Conservation (phyloP, 2,329 filamentous ascomycete species). For the Zymoseptoria brevis region DNA sequence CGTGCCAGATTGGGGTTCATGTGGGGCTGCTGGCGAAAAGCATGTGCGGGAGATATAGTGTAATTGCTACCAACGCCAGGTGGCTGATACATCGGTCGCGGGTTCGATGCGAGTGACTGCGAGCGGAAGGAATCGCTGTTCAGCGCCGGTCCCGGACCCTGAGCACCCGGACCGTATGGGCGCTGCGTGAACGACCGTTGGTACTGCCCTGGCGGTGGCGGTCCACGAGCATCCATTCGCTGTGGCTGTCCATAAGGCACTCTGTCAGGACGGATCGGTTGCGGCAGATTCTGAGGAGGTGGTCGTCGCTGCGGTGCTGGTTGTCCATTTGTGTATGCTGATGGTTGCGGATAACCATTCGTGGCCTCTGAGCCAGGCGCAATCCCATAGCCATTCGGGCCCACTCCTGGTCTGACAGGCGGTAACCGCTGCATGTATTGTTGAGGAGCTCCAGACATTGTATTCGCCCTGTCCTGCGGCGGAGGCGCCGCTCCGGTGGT, state of each 20-base stretch:
- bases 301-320: constrained; percentile 36
- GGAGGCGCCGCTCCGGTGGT: constrained; percentile 62
- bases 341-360: constrained; percentile 28
- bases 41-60: constrained; percentile 58
- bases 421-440: constrained; percentile 55
- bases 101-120: constrained; percentile 76
- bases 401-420: constrained; percentile 44
- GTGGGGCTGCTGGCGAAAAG: constrained; percentile 72
- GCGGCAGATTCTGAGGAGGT: constrained; percentile 48
- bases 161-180: constrained; percentile 18
- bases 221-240: constrained; percentile 56
- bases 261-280: constrained; percentile 55
- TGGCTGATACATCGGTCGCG: constrained; percentile 64
- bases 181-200: constrained; percentile 30
- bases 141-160: constrained; percentile 49
- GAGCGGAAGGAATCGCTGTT: constrained; percentile 83
- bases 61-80: constrained; percentile 52
- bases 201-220: constrained; percentile 40
- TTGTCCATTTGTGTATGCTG: constrained; percentile 23
- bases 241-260: constrained; percentile 66
- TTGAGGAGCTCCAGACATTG: constrained; percentile 42
- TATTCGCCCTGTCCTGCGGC: constrained; percentile 65
- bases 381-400: constrained; percentile 34
- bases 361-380: constrained; percentile 21
- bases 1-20: constrained; percentile 55